A percentile compares a stretch with the other conserved stretches of the same genome.
phyloP scores from a whole-genome alignment of 805 yeast species.

The Ogataea corticis region DNA sequence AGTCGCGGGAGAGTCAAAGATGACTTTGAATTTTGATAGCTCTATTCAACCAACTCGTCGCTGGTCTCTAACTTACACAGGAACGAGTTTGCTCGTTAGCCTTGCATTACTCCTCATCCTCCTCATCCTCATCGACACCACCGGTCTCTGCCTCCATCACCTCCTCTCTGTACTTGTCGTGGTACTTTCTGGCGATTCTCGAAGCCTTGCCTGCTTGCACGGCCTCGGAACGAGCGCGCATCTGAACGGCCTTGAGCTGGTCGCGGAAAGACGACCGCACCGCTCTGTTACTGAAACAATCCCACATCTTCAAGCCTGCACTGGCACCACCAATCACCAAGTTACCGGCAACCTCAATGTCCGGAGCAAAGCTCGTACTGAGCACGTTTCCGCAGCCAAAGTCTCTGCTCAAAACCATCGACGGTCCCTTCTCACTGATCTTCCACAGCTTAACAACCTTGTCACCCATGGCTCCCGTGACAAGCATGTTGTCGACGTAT shows the following conservation, averaged over 20 bases:
- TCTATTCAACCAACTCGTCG: neutral
- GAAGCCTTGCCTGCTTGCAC: constrained; percentile 57
- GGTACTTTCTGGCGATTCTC: constrained; percentile 74
- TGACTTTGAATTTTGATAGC: too few species aligned
- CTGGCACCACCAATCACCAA: constrained; percentile 84
- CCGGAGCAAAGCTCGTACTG: constrained; percentile 80
- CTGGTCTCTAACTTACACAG: neutral
- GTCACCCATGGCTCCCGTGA: constrained; percentile 91
- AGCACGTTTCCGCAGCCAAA: constrained; percentile 93
- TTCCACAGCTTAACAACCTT: constrained; percentile 88
- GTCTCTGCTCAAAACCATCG: constrained; percentile 88
- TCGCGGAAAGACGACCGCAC: constrained; percentile 69
- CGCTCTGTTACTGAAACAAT: constrained; percentile 76
- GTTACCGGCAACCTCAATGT: constrained; percentile 77
- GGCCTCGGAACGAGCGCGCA: constrained; percentile 59
- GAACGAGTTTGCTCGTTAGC: neutral
- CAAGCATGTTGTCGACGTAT: constrained; percentile 68
- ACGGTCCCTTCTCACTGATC: constrained; percentile 53
- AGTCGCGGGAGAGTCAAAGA: too few species aligned
- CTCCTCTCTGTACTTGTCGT: constrained; percentile 48
- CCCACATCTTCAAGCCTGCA: constrained; percentile 90
- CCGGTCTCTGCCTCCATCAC: constrained; percentile 66
- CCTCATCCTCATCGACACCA: constrained; percentile 61
- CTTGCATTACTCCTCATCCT: constrained; percentile 46
- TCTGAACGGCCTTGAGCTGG: constrained; percentile 56